Conservation (phyloP, 331 rosid genomes). For the Dryas integrifolia region DNA sequence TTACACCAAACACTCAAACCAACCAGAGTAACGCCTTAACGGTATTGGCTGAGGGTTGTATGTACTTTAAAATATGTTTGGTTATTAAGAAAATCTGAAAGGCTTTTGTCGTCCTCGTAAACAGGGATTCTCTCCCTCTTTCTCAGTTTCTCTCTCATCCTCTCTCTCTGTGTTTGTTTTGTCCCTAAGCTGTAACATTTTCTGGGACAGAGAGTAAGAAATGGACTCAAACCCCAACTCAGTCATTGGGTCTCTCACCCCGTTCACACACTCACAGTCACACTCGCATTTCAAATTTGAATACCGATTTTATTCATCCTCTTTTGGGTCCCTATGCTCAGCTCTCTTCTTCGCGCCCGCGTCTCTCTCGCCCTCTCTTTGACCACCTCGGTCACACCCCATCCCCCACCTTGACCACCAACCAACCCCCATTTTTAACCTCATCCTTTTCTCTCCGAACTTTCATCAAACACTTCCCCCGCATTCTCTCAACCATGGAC, state of each 20-base stretch:
- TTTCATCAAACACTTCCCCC: constrained; percentile 19
- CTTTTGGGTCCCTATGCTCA: constrained; percentile 38
- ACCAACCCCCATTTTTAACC: constrained; percentile 7
- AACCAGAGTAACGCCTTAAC: constrained; percentile 18
- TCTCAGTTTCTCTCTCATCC: constrained; percentile 21
- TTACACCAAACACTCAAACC: not conserved
- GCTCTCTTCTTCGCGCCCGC: constrained; percentile 38
- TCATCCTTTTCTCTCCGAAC: not conserved
- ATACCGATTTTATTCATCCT: constrained; percentile 20
- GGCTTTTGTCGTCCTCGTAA: constrained; percentile 46
- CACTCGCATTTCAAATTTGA: constrained; percentile 43
- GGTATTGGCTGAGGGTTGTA: constrained; percentile 20
- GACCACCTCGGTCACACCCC: constrained; percentile 59
- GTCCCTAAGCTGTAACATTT: constrained; percentile 47
- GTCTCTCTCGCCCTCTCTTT: constrained; percentile 43
- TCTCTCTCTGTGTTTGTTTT: constrained; percentile 29
- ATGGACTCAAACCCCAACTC: constrained; percentile 40
- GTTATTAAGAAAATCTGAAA: constrained; percentile 27
- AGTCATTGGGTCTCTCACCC: constrained; percentile 36
- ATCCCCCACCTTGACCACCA: constrained; percentile 35
- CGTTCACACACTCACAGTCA: not conserved
- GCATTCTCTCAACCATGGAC: constrained; percentile 30
- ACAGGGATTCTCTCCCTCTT: constrained; percentile 28
- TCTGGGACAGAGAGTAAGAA: constrained; percentile 42
- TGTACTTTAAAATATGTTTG: constrained; percentile 13